These are phyloP conservation scores for Chaetomium cochliodes DNA, from an alignment of 495 filamentous ascomycete genomes.

Conservation along the genomic window DNA sequence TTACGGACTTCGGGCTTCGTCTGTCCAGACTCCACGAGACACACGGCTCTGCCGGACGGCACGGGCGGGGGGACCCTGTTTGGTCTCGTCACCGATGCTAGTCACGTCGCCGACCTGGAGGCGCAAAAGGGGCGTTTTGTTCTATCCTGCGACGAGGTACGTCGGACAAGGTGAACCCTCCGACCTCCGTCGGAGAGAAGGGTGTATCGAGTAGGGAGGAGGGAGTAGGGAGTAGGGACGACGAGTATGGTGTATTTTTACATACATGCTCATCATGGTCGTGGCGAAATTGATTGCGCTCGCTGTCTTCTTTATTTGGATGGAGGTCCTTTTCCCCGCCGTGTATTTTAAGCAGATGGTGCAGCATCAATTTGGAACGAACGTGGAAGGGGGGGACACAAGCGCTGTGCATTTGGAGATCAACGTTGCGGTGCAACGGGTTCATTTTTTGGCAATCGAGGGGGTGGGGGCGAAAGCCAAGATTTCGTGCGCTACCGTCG, in stretches of 20 bases:
- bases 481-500: not conserved
- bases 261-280: too few species aligned
- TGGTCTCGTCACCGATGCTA: constrained; percentile 1
- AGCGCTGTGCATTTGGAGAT: constrained; percentile 5
- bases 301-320: not conserved
- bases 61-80: not conserved
- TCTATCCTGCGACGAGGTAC: not conserved
- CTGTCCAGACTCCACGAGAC: not conserved
- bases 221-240: too few species aligned
- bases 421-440: not conserved
- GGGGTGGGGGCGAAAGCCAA: not conserved
- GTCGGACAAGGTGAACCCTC: too few species aligned
- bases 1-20: not conserved
- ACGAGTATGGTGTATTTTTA: too few species aligned
- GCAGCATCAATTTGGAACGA: not conserved
- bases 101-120: not conserved
- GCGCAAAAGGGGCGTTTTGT: not conserved
- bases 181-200: too few species aligned
- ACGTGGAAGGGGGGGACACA: not conserved
- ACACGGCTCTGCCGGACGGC: constrained; percentile 2
- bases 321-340: not conserved
- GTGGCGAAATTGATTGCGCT: too few species aligned
- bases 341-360: not conserved
- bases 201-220: too few species aligned
- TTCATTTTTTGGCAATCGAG: not conserved